phyloP scores from a whole-genome alignment of 2,329 filamentous ascomycete genomes.

The Dactylonectria macrodidyma region DNA sequence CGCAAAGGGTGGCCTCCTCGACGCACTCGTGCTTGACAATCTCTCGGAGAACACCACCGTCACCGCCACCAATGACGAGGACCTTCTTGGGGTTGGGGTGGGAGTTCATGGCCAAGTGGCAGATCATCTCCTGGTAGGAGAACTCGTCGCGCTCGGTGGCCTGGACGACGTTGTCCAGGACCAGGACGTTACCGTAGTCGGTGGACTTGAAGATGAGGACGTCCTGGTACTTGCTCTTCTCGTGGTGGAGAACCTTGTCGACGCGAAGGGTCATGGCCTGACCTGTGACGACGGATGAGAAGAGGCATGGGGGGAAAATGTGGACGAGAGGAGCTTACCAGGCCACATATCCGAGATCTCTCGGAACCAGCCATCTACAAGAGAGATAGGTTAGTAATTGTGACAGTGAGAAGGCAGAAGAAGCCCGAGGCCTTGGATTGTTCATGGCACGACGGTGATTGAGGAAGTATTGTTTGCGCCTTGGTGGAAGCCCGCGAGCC shows the following conservation, averaged over 20 bases:
- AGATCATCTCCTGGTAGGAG: conserved; percentile 99
- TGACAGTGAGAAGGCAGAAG: background rate
- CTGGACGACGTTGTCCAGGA: conserved; percentile 99
- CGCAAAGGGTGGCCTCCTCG: conserved; percentile 95
- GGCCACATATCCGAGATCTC: conserved; percentile 99
- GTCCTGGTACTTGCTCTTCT: conserved; percentile 99
- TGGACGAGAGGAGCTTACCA: conserved; percentile 56
- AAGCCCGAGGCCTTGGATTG: background rate
- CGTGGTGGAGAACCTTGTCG: conserved; percentile 97
- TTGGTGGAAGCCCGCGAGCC: conserved; percentile 1
- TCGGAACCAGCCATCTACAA: conserved; percentile 98
- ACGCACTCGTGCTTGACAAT: conserved; percentile 99
- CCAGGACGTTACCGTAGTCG: conserved; percentile 95
- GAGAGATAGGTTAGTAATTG: conserved; percentile 31
- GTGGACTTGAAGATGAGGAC: conserved; percentile 99
- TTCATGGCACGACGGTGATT: background rate
- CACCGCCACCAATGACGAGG: conserved; percentile 96
- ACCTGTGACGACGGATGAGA: conserved; percentile 62
- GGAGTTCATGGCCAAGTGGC: conserved; percentile 97
- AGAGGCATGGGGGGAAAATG: background rate
- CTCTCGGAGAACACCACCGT: conserved; percentile 97
- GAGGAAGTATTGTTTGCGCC: conserved; percentile 16
- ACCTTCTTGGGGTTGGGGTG: conserved; percentile 99
- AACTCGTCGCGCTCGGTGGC: conserved; percentile 99
- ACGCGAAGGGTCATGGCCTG: conserved; percentile 99